Base-by-base conservation (phyloP, 495 filamentous ascomycete genomes). In the Letharia columbiana region DNA sequence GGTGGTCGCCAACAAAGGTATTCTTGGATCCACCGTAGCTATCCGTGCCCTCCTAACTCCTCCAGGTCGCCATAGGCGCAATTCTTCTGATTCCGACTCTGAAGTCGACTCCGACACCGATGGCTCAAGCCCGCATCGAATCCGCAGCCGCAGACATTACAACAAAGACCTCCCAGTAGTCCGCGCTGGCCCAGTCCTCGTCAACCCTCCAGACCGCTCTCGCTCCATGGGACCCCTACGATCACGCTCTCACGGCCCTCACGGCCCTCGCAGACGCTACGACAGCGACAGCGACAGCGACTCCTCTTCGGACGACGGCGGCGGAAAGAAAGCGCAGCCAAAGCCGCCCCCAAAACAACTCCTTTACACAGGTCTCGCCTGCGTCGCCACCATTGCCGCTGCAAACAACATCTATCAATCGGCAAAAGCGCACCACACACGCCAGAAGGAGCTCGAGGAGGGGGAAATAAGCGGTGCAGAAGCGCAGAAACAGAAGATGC, bases 381-480 rank as follows among this genome's bases (percentile, higher is more conserved):
- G 65, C 41, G 39, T 71, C 45, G 70, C 70, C 11, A 68, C 65
- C 37, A 15, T 71, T 20, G 65, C 65, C 12, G 70, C 70, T 7
- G 62, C 41, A 9, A 71, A 71, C 50, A 70, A 68, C 20, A 62
- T 71, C 39, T 70, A 70, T 23, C 70, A 71, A 39, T 61, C 68
- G 23, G 62, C 62, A 2, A 70, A 70, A 31, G 70, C 70, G 15
- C 68, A 71, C 50, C 58, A 67, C 31, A 41, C 59, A 6, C 68
- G 70, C n/a, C 50, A 31, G 23, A 59, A 54, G 39, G 39, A 66
- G 40, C 18, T 67, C 15, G 52, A 63, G 18, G 37, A 60, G n/a
- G 68, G 68, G 18, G 47, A 63, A 41, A 60, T 71, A 18, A 60
- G 33, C 5, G 20, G 28, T 10, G 33, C 45, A 18, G 70, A 69